phyloP scores from a whole-genome alignment of 1,284 basidiomycete genomes.

The Porodaedalea pini region DNA sequence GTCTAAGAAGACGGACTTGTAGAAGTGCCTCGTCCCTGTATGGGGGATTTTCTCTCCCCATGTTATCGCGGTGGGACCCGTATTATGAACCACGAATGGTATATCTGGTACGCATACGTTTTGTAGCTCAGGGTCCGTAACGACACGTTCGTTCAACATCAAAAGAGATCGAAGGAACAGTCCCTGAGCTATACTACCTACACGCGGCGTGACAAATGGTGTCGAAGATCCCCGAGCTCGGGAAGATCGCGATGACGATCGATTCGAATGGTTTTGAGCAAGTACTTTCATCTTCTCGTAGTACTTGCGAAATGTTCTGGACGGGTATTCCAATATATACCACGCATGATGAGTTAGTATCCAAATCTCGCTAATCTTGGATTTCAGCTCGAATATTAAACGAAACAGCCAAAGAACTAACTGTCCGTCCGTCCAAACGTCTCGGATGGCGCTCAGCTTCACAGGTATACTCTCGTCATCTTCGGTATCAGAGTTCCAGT shows the following conservation, averaged over 20 bases:
- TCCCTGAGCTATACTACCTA: constrained; percentile 43
- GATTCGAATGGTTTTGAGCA: not conserved
- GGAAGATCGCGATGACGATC: not conserved
- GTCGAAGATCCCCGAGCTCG: not conserved
- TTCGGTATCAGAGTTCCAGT: constrained; percentile 17
- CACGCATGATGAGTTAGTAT: constrained; percentile 47
- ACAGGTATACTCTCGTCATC: constrained; percentile 33
- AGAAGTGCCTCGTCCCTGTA: constrained; percentile 33
- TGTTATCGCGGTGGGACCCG: constrained; percentile 43
- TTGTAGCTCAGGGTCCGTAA: constrained; percentile 19
- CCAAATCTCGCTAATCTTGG: constrained; percentile 35
- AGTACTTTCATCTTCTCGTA: not conserved
- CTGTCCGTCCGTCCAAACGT: constrained; percentile 41
- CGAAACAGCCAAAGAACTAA: constrained; percentile 23
- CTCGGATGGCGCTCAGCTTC: constrained; percentile 41
- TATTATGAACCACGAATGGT: constrained; percentile 36
- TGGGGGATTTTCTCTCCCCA: constrained; percentile 40
- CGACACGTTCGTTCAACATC: constrained; percentile 31
- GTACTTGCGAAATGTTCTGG: not conserved
- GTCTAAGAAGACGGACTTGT: constrained; percentile 48
- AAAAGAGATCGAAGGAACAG: constrained; percentile 46
- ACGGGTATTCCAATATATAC: constrained; percentile 56
- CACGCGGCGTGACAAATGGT: constrained; percentile 49
- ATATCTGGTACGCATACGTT: constrained; percentile 27
- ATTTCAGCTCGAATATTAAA: constrained; percentile 8